These are phyloP conservation scores for Aspergillus sp. DNA, from an alignment of 2,329 filamentous ascomycete genomes.

Conservation along the genomic window DNA sequence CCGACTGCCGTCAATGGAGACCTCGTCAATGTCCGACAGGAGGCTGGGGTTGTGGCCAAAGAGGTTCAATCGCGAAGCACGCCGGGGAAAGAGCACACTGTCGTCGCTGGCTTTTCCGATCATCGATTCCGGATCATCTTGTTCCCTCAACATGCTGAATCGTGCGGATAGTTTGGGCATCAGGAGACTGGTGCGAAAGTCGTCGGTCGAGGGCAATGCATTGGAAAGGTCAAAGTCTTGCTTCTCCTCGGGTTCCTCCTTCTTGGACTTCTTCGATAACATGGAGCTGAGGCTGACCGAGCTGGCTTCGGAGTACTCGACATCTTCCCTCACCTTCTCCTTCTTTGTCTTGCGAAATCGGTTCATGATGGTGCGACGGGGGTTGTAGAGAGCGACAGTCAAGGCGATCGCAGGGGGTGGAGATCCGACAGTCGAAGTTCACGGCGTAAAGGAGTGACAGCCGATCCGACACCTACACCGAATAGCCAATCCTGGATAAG, in stretches of 20 bases:
- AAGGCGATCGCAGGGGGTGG: background rate
- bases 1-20: slow-evolving; percentile 69
- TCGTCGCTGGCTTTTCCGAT: slow-evolving; percentile 94
- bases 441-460: background rate
- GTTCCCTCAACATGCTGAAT: slow-evolving; percentile 95
- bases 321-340: slow-evolving; percentile 28
- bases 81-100: slow-evolving; percentile 81
- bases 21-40: slow-evolving; percentile 85
- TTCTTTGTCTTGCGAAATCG: slow-evolving; percentile 46
- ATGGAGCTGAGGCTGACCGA: slow-evolving; percentile 37
- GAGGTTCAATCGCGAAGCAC: slow-evolving; percentile 74
- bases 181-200: slow-evolving; percentile 92
- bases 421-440: background rate
- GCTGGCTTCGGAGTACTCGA: slow-evolving; percentile 42
- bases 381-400: background rate
- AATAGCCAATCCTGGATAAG: background rate
- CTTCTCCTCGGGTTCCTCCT: slow-evolving; percentile 49
- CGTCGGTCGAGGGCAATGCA: slow-evolving; percentile 77
- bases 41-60: slow-evolving; percentile 63
- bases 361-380: slow-evolving; percentile 36
- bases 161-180: slow-evolving; percentile 94
- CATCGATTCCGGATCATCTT: slow-evolving; percentile 86
- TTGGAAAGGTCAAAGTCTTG: slow-evolving; percentile 69
- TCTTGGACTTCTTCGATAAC: slow-evolving; percentile 55
- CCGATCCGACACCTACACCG: background rate